Evolutionary conservation across 768 basidiomycete genomes (phyloP).

Genomic region (Tulasnella sp.): DNA sequence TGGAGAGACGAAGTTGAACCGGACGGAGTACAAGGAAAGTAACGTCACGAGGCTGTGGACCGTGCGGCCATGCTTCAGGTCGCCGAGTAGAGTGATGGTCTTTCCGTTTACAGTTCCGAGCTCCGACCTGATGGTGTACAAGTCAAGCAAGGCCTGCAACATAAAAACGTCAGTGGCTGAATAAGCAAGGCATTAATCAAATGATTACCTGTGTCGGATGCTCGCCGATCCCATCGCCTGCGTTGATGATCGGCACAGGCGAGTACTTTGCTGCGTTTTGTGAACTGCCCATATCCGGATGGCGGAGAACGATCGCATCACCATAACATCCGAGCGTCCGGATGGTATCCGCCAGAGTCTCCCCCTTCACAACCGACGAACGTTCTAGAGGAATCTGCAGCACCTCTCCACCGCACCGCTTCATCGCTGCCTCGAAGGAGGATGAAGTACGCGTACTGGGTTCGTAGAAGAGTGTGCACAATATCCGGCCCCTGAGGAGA

Average conservation of each 20-base stretch:
- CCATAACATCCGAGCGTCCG: slow-evolving; percentile 91
- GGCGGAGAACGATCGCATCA: slow-evolving; percentile 88
- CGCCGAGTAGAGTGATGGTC: slow-evolving; percentile 85
- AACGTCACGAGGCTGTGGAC: slow-evolving; percentile 93
- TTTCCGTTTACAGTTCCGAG: slow-evolving; percentile 95
- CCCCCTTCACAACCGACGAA: slow-evolving; percentile 89
- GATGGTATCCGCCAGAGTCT: slow-evolving; percentile 85
- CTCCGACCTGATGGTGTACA: slow-evolving; percentile 95
- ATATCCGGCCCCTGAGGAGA: slow-evolving; percentile 79
- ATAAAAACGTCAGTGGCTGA: slow-evolving; percentile 7
- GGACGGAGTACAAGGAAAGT: slow-evolving; percentile 83
- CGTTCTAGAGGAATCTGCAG: slow-evolving; percentile 70
- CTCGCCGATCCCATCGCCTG: slow-evolving; percentile 94
- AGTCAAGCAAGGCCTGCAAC: slow-evolving; percentile 68
- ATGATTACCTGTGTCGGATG: slow-evolving; percentile 80
- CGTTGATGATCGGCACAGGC: slow-evolving; percentile 91
- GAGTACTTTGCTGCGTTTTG: slow-evolving; percentile 94
- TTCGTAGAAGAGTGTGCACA: slow-evolving; percentile 92
- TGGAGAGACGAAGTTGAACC: slow-evolving; percentile 92
- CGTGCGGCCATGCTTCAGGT: slow-evolving; percentile 95
- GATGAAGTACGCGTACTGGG: slow-evolving; percentile 91
- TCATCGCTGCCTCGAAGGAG: slow-evolving; percentile 98
- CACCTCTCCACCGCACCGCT: slow-evolving; percentile 91
- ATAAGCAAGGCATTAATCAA: neutral
- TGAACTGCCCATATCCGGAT: slow-evolving; percentile 89